A percentile compares a stretch with the other conserved stretches of the same genome.
phyloP scores from a whole-genome alignment of 441 rosid species.

The Arabidopsis hybrid region DNA sequence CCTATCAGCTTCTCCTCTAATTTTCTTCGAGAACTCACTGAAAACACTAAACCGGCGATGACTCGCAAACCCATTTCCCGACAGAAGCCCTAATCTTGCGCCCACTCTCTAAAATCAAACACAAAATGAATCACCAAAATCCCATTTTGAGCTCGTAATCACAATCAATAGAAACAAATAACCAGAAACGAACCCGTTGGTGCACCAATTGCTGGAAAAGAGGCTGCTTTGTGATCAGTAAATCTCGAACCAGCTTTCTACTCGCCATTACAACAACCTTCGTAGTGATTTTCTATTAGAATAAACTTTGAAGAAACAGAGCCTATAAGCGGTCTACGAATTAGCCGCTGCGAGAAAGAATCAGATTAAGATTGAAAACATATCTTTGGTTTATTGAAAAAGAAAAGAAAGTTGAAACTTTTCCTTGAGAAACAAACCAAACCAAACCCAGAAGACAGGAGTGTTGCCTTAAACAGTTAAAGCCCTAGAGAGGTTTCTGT shows the following conservation, averaged over 20 bases:
- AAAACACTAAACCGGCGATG: slow-evolving; percentile 72
- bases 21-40: slow-evolving; percentile 72
- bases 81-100: slow-evolving; percentile 47
- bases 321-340: slow-evolving; percentile 10
- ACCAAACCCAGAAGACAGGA: slow-evolving; percentile 16
- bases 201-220: slow-evolving; percentile 47
- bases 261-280: slow-evolving; percentile 53
- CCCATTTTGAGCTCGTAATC: slow-evolving; percentile 2
- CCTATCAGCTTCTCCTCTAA: slow-evolving; percentile 81
- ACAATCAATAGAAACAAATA: neutral
- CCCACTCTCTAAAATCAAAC: slow-evolving; percentile 47
- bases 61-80: slow-evolving; percentile 45
- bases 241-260: slow-evolving; percentile 79
- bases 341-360: slow-evolving; percentile 6
- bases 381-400: neutral
- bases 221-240: slow-evolving; percentile 58
- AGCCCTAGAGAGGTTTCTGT: slow-evolving; percentile 38
- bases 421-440: slow-evolving; percentile 35
- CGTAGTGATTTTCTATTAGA: neutral
- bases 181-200: slow-evolving; percentile 53
- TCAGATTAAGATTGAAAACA: neutral
- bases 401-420: neutral
- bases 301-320: neutral
- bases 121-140: slow-evolving; percentile 10
- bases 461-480: slow-evolving; percentile 31